Evolutionary conservation across 2,329 filamentous ascomycete species (phyloP).

Genomic region (Aspergillus sclerotialis): DNA sequence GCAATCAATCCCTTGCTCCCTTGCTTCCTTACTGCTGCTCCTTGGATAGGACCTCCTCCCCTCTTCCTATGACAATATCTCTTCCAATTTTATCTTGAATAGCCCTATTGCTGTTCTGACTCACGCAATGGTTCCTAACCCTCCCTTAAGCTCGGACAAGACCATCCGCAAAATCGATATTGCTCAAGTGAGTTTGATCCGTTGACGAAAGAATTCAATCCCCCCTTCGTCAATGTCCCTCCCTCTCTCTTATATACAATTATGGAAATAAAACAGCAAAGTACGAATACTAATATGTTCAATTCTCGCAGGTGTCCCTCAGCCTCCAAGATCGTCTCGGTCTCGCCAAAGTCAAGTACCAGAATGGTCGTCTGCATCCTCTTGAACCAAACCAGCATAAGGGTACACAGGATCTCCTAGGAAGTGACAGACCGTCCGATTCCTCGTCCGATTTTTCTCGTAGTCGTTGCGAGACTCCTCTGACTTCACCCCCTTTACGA

Average conservation of each 20-base stretch:
- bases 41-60: conserved; percentile 7
- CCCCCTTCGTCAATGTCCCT: background rate
- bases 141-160: conserved; percentile 28
- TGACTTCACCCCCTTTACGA: conserved; percentile 82
- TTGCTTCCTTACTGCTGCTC: conserved; percentile 7
- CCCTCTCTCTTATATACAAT: background rate
- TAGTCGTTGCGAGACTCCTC: conserved; percentile 35
- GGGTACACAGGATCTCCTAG: conserved; percentile 59
- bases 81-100: too few relatives aligned
- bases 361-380: conserved; percentile 89
- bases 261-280: background rate
- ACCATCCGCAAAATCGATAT: conserved; percentile 36
- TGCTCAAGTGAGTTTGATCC: conserved; percentile 27
- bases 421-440: conserved; percentile 72
- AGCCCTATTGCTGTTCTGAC: conserved; percentile 2
- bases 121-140: conserved; percentile 24
- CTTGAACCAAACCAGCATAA: conserved; percentile 65
- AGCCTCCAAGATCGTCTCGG: conserved; percentile 89
- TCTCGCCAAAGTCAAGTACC: conserved; percentile 93
- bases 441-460: conserved; percentile 80
- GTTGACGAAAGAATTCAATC: background rate
- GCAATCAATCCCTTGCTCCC: conserved; percentile 5
- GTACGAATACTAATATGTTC: conserved; percentile 12
- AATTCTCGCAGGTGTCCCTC: conserved; percentile 67
- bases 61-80: conserved; percentile 1